Evolutionary conservation across 2,329 filamentous ascomycete genomes (phyloP).

Genomic region (Niveomyces coronatus): DNA sequence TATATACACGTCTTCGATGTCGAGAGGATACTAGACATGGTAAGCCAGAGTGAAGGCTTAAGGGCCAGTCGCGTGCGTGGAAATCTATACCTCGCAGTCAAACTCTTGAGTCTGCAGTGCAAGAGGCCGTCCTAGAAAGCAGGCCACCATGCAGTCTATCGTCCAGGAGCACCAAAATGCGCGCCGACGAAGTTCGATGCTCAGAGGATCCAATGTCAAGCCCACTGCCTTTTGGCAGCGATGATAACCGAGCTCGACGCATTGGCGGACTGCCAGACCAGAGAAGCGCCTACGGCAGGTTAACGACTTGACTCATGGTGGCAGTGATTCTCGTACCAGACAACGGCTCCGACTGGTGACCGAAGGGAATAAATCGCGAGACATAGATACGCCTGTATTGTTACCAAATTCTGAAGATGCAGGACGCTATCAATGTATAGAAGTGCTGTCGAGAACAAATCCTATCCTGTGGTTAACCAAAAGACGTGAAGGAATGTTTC

Average conservation of each 20-base stretch:
- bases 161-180: constrained; percentile 11
- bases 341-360: constrained; percentile 18
- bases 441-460: constrained; percentile 15
- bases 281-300: constrained; percentile 17
- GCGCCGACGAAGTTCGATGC: constrained; percentile 8
- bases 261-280: constrained; percentile 22
- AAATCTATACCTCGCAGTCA: constrained; percentile 7
- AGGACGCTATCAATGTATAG: constrained; percentile 14
- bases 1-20: constrained; percentile 6
- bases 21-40: constrained; percentile 6
- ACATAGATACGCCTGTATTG: constrained; percentile 23
- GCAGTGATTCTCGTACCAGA: constrained; percentile 20
- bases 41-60: not conserved
- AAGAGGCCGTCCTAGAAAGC: constrained; percentile 7
- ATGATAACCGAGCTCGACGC: constrained; percentile 24
- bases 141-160: constrained; percentile 7
- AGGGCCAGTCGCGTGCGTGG: not conserved
- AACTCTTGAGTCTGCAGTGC: constrained; percentile 5
- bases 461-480: constrained; percentile 1
- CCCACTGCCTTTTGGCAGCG: constrained; percentile 8
- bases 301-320: too few species aligned
- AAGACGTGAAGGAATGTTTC: too few species aligned
- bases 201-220: not conserved
- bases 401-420: constrained; percentile 19
- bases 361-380: constrained; percentile 23